Base-by-base conservation (phyloP, 768 basidiomycete genomes). In the Tubosaeta sp. region DNA sequence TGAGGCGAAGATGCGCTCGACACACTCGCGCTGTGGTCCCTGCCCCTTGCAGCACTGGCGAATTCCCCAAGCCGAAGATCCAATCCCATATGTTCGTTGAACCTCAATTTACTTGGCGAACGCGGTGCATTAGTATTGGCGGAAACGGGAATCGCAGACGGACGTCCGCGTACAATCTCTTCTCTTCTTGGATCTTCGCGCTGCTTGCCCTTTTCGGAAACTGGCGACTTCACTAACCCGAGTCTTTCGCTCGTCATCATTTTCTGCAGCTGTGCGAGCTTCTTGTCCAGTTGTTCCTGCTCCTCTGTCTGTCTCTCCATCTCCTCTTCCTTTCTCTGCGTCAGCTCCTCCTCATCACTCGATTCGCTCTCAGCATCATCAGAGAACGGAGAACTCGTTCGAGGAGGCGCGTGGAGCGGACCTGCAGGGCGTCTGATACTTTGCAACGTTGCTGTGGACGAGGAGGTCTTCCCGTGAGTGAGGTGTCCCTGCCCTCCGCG, bases 201-300 rank as follows among this genome's bases (percentile, higher is more conserved):
- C 35, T 26, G 51, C 58, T 75, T 78, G 14, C 65, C 73, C 60
- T 78, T 78, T 25, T 60, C 65, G 34, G 61, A 68, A 31, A 56
- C 41, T 9, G 64, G 54, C 3, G 75, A 74, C 13, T 65, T 60
- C 46, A 91, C 84, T 17, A 93, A 76, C 1, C 90, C 90, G 19
- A 92, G 64, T 19, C 78, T 72, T 43, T 91, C 88, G 53, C 76
- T 83, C 1, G 85, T 89, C 73, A 92, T 85, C 76, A 85, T 81
- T 48, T 65, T 76, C 62, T 88, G 80, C 17, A 92, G 72, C 31
- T 86, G 80, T 43, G 77, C 75, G 11, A 92, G 74, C 63, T 88
- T 91, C 54, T 76, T 77, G 46, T 83, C 80, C 38, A 91, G 65
- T 1, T 79, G 72, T 47, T 86, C 83, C 57, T 84, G 83, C 54